A percentile compares a stretch with the other conserved stretches of the same genome.
Conservation (phyloP, 179 eudicot species). For the Beta corolliflora region DNA sequence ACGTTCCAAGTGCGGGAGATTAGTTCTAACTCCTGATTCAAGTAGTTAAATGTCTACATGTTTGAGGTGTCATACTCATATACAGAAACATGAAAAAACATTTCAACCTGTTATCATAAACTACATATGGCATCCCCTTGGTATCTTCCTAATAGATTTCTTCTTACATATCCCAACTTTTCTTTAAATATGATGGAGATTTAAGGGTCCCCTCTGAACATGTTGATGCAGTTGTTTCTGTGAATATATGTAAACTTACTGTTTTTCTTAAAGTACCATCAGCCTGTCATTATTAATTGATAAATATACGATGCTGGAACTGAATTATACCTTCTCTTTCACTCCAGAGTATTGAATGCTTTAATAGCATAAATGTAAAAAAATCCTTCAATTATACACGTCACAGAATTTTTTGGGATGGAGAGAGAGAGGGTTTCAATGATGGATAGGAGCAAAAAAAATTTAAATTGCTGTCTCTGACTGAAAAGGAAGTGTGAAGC, state of each 20-base stretch:
- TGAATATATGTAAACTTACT: neutral
- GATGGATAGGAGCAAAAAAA: no score
- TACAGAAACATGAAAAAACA: neutral
- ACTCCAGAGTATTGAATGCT: no score
- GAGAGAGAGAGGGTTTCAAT: no score
- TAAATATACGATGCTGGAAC: neutral
- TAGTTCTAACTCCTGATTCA: neutral
- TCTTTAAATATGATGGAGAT: neutral
- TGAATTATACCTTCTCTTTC: no score
- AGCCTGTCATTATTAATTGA: neutral
- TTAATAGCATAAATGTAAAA: no score
- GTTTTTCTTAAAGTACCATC: neutral
- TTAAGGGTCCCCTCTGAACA: neutral
- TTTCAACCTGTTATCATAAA: neutral
- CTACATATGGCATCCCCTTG: neutral
- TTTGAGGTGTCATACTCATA: neutral
- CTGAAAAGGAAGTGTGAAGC: no score
- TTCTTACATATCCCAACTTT: neutral
- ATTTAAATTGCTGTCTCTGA: no score
- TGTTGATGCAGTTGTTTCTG: neutral
- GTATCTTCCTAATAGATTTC: neutral
- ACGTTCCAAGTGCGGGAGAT: neutral
- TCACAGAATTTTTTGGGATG: no score
- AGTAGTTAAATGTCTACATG: neutral
- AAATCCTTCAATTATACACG: no score